These are phyloP conservation scores for Erodium texanum DNA, from an alignment of 441 rosid genomes.

Conservation along the genomic window DNA sequence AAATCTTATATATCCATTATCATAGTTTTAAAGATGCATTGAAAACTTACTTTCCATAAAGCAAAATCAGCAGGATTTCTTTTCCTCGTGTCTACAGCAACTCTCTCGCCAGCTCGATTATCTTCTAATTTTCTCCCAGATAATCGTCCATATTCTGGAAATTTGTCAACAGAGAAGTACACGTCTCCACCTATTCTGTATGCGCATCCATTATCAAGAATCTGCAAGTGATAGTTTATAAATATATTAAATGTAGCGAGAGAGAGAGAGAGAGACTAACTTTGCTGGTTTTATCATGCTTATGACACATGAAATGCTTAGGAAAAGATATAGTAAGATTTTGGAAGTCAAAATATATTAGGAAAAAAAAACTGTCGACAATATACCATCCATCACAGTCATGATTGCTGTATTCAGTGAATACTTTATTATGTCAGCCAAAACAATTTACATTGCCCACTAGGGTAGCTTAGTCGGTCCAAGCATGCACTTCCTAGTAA, in stretches of 20 bases:
- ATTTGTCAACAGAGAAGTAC: constrained; percentile 67
- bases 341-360: not conserved
- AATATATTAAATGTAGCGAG: not conserved
- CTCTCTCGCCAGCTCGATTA: constrained; percentile 81
- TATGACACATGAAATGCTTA: not conserved
- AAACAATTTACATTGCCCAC: not conserved
- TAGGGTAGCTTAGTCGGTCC: too few relatives aligned
- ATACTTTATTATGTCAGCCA: constrained; percentile 5
- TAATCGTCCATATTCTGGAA: constrained; percentile 65
- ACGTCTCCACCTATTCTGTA: constrained; percentile 77
- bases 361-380: not conserved
- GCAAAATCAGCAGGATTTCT: constrained; percentile 88
- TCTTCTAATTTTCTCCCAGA: constrained; percentile 71
- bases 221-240: constrained; percentile 36
- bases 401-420: not conserved
- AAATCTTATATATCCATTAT: constrained; percentile 1
- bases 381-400: not conserved
- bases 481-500: too few relatives aligned
- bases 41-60: constrained; percentile 65
- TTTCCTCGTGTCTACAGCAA: constrained; percentile 76
- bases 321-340: not conserved
- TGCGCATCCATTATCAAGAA: constrained; percentile 60
- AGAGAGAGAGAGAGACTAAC: not conserved
- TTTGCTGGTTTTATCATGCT: not conserved
- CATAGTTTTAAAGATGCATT: not conserved